phyloP scores from a whole-genome alignment of 495 filamentous ascomycete species.

The Tuber calosporum region DNA sequence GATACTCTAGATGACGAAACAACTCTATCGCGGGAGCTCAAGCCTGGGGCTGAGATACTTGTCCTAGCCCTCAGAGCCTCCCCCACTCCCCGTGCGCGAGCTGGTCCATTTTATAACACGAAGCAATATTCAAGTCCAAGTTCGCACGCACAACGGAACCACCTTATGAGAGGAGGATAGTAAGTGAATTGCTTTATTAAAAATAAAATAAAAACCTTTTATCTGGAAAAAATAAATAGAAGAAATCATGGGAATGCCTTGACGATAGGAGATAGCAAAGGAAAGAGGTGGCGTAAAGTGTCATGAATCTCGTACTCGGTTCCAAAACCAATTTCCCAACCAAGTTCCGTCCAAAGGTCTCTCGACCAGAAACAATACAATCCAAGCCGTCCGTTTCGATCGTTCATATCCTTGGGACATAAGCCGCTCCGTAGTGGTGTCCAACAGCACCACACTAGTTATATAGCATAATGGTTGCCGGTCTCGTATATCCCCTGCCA shows the following conservation, averaged over 20 bases:
- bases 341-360: background rate
- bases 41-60: background rate
- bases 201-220: background rate
- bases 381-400: background rate
- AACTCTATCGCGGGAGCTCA: no score
- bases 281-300: background rate
- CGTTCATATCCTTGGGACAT: background rate
- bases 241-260: background rate
- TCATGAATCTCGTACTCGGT: background rate
- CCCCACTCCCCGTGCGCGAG: background rate
- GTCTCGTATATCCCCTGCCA: background rate
- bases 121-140: background rate
- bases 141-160: background rate
- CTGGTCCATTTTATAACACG: background rate
- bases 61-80: background rate
- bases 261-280: background rate
- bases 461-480: background rate
- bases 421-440: background rate
- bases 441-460: background rate
- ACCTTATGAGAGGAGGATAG: background rate
- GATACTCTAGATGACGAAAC: no score
- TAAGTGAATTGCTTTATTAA: background rate
- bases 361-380: background rate
- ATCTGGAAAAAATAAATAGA: background rate
- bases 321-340: background rate